These are phyloP conservation scores for Sordariomycetes sp. DNA, from an alignment of 2,329 filamentous ascomycete species.

Conservation along the genomic window DNA sequence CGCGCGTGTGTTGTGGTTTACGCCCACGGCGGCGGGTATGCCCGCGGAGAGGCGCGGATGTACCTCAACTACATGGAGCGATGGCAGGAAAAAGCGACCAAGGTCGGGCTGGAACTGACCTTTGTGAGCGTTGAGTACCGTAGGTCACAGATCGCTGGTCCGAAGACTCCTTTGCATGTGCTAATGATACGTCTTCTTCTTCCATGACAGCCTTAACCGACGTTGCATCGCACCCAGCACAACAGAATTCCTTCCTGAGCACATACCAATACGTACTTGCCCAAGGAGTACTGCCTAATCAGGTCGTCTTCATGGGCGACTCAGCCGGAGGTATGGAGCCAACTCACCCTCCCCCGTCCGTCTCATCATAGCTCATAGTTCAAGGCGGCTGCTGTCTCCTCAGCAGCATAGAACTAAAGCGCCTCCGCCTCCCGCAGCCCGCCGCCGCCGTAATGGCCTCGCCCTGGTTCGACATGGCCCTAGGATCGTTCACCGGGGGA, in stretches of 20 bases:
- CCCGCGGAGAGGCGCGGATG: neutral
- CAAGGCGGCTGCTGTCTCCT: neutral
- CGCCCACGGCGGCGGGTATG: neutral
- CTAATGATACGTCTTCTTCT: neutral
- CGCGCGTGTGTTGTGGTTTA: neutral
- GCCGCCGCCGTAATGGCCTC: neutral
- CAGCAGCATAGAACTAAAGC: neutral
- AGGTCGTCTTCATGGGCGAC: neutral
- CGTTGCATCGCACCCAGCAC: neutral
- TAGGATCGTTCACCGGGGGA: neutral
- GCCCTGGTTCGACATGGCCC: neutral
- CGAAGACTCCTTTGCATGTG: neutral
- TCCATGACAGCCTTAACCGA: neutral
- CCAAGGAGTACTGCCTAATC: neutral
- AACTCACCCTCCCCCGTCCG: neutral
- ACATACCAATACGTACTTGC: neutral
- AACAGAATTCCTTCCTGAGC: neutral
- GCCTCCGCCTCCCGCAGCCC: neutral
- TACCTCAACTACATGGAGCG: slow-evolving; percentile 1
- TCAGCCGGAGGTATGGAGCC: neutral
- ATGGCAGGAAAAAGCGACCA: neutral
- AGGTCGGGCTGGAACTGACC: neutral
- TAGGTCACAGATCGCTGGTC: neutral
- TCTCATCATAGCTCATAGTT: neutral
- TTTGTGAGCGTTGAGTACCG: neutral